These are phyloP conservation scores for Tetracladium setigerum DNA, from an alignment of 495 filamentous ascomycete genomes.

Conservation along the genomic window DNA sequence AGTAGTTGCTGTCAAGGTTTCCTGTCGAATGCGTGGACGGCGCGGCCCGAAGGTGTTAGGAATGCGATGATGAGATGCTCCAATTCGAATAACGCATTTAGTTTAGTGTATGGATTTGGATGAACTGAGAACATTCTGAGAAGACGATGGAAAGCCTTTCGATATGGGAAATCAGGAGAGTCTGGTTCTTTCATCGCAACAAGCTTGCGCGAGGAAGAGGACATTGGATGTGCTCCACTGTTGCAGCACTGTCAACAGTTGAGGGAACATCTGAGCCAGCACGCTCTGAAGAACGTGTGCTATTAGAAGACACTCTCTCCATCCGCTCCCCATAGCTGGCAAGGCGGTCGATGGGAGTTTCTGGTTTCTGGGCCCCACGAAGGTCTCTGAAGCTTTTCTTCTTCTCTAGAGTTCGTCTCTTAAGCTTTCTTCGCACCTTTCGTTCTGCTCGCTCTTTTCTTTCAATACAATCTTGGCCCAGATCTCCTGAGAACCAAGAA, in stretches of 20 bases:
- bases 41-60: slow-evolving; percentile 40
- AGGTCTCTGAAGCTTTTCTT: slow-evolving; percentile 49
- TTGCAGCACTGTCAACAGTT: slow-evolving; percentile 13
- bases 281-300: slow-evolving; percentile 10
- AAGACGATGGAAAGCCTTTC: slow-evolving; percentile 67
- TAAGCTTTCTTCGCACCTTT: slow-evolving; percentile 41
- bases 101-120: slow-evolving; percentile 79
- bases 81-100: slow-evolving; percentile 76
- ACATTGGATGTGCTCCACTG: slow-evolving; percentile 5
- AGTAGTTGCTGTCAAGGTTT: slow-evolving; percentile 25
- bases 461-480: slow-evolving; percentile 73
- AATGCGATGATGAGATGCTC: slow-evolving; percentile 75
- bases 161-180: slow-evolving; percentile 59
- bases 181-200: slow-evolving; percentile 21
- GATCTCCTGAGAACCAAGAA: slow-evolving; percentile 69
- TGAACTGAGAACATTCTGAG: slow-evolving; percentile 84
- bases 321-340: slow-evolving; percentile 9
- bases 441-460: slow-evolving; percentile 51
- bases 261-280: slow-evolving; percentile 3
- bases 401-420: slow-evolving; percentile 45
- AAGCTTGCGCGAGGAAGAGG: slow-evolving; percentile 5
- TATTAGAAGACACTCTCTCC: slow-evolving; percentile 8
- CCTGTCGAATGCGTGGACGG: slow-evolving; percentile 16
- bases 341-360: slow-evolving; percentile 1
- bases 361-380: slow-evolving; percentile 26